Conservation (phyloP, 495 filamentous ascomycete genomes). For the Antarctomyces pellizariae region DNA sequence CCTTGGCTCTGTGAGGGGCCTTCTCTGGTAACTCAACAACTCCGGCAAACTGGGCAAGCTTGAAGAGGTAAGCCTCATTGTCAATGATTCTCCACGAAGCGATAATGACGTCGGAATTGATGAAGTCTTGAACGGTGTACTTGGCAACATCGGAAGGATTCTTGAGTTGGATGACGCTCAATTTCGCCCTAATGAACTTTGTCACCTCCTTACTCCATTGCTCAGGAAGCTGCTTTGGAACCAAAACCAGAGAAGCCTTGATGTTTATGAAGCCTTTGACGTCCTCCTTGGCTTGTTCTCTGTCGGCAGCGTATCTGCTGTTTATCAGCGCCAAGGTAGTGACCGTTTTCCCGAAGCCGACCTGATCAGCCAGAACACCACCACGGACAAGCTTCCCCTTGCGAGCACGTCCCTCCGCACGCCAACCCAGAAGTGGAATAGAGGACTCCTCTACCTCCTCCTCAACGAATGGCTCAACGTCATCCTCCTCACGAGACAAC, state of each 20-base stretch:
- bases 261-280: slow-evolving; percentile 21
- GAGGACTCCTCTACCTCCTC: slow-evolving; percentile 46
- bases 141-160: slow-evolving; percentile 14
- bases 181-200: slow-evolving; percentile 25
- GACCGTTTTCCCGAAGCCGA: slow-evolving; percentile 69
- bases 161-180: slow-evolving; percentile 20
- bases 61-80: slow-evolving; percentile 21
- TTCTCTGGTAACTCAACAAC: slow-evolving; percentile 13
- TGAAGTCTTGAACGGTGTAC: slow-evolving; percentile 20
- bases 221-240: slow-evolving; percentile 32
- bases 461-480: slow-evolving; percentile 27
- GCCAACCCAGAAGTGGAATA: slow-evolving; percentile 32
- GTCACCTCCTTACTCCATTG: slow-evolving; percentile 44
- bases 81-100: slow-evolving; percentile 24
- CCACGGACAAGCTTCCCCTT: slow-evolving; percentile 28
- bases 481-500: slow-evolving; percentile 29
- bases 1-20: slow-evolving; percentile 17
- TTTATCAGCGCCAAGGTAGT: slow-evolving; percentile 44
- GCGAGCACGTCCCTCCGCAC: slow-evolving; percentile 32
- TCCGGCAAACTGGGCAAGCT: slow-evolving; percentile 27
- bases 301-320: slow-evolving; percentile 16
- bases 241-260: slow-evolving; percentile 46
- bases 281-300: neutral
- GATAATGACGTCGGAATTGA: slow-evolving; percentile 30
- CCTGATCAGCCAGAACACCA: slow-evolving; percentile 52